Evolutionary conservation across 73 alveolate genomes (phyloP).

Genomic region (Paramecium sexaurelia): DNA sequence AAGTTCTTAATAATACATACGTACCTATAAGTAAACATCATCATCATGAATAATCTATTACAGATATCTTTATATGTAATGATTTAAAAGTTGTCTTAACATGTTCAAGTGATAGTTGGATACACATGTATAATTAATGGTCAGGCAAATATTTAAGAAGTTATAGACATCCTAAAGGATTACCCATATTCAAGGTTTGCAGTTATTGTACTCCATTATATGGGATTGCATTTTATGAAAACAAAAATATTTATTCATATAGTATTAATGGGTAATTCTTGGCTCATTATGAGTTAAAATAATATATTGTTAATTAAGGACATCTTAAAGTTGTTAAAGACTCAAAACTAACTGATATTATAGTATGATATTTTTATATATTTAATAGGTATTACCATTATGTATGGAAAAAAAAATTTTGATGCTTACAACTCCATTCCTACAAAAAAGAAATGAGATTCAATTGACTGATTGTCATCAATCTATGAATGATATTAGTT

Average conservation of each 20-base stretch:
- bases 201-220: slow-evolving; percentile 75
- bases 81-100: slow-evolving; percentile 65
- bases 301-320: slow-evolving; percentile 33
- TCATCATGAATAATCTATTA: slow-evolving; percentile 56
- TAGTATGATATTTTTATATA: neutral
- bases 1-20: neutral
- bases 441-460: neutral
- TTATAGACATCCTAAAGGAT: slow-evolving; percentile 72
- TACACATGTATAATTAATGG: slow-evolving; percentile 75
- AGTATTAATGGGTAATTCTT: slow-evolving; percentile 78
- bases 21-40: slow-evolving; percentile 63
- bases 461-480: neutral
- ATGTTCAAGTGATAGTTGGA: neutral
- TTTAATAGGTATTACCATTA: slow-evolving; percentile 2
- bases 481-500: slow-evolving; percentile 38
- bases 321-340: slow-evolving; percentile 48
- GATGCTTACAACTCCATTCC: slow-evolving; percentile 1
- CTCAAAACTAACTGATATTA: slow-evolving; percentile 10
- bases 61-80: slow-evolving; percentile 39
- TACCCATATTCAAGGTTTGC: slow-evolving; percentile 75
- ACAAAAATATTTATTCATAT: slow-evolving; percentile 72
- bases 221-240: slow-evolving; percentile 75
- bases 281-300: slow-evolving; percentile 22
- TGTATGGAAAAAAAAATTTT: slow-evolving; percentile 21
- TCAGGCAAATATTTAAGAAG: slow-evolving; percentile 77